phyloP scores from a whole-genome alignment of 176 grass and related monocot species.

The Oryza rufipogon region DNA sequence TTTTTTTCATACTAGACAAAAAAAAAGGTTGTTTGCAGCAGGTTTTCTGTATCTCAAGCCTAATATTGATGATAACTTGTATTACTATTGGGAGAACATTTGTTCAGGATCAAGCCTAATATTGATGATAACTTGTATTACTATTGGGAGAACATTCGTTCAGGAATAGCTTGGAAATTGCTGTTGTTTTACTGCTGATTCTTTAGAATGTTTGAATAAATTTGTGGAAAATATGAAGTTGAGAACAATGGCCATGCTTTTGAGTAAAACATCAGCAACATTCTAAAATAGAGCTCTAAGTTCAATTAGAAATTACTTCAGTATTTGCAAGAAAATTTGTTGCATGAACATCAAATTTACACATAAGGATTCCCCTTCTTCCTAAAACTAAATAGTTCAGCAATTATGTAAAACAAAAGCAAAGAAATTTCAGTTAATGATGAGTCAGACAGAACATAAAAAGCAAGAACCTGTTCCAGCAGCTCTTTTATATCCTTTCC shows the following conservation, averaged over 20 bases:
- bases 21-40: constrained; percentile 8
- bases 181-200: constrained; percentile 19
- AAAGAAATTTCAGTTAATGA: constrained; percentile 3
- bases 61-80: background rate
- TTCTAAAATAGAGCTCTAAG: background rate
- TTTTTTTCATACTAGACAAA: background rate
- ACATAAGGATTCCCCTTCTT: background rate
- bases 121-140: background rate
- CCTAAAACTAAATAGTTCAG: background rate
- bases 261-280: constrained; percentile 2
- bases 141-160: background rate
- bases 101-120: background rate
- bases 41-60: background rate
- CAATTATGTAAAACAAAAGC: background rate
- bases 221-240: background rate
- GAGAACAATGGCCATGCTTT: background rate
- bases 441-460: background rate
- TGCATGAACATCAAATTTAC: constrained; percentile 27
- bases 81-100: background rate
- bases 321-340: background rate
- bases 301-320: background rate
- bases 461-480: constrained; percentile 72
- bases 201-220: background rate
- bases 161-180: background rate
- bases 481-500: constrained; percentile 95